These are phyloP conservation scores for Tetradesmus lagerheimii DNA, from an alignment of 139 green algal species.

Conservation along the genomic window DNA sequence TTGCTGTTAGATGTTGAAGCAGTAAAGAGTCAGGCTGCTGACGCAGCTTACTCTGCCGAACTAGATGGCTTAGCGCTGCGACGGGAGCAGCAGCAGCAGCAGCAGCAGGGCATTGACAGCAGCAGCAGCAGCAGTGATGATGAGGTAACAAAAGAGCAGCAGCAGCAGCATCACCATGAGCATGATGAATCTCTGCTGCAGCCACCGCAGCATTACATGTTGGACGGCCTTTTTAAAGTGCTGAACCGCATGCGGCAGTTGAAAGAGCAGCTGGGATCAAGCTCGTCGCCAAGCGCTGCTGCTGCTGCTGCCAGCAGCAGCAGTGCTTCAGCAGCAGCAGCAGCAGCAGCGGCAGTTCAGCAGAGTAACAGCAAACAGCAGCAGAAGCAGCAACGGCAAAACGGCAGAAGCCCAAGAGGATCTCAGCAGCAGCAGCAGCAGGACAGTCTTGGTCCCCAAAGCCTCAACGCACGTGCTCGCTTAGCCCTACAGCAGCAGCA, in stretches of 20 bases:
- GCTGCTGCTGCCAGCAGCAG: background rate
- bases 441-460: background rate
- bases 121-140: background rate
- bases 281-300: background rate
- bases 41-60: background rate
- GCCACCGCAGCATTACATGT: background rate
- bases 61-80: background rate
- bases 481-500: background rate
- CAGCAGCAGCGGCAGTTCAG: background rate
- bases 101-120: background rate
- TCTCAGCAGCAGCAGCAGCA: background rate
- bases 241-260: background rate
- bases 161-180: background rate
- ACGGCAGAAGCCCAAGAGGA: background rate
- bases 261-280: background rate
- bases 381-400: background rate
- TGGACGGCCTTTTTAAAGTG: background rate
- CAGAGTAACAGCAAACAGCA: background rate
- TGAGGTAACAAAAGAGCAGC: background rate
- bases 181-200: background rate
- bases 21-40: background rate
- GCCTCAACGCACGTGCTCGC: background rate
- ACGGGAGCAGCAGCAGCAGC: background rate
- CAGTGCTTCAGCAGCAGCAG: background rate
- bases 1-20: background rate